A percentile compares a stretch with the other conserved stretches of the same genome.
Evolutionary conservation across 2,329 filamentous ascomycete species (phyloP).

Genomic region (Dryadomyces quercus-mongolicae): DNA sequence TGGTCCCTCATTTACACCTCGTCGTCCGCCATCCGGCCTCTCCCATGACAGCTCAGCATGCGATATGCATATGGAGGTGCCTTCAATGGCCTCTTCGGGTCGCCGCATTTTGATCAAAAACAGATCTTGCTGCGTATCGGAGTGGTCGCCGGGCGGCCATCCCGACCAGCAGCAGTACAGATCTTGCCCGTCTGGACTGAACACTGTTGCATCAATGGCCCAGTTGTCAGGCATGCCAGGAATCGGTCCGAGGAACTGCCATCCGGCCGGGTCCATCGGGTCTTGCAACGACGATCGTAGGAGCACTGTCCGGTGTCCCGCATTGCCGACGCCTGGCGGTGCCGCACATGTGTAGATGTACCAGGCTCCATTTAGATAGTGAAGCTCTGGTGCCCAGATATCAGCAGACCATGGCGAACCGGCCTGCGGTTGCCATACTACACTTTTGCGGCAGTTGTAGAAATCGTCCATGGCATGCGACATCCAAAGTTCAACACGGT

Average conservation of each 20-base stretch:
- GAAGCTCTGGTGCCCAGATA: constrained; percentile 45
- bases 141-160: constrained; percentile 11
- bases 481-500: constrained; percentile 23
- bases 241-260: constrained; percentile 13
- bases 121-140: constrained; percentile 13
- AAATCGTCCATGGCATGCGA: constrained; percentile 20
- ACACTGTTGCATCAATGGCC: constrained; percentile 12
- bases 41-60: constrained; percentile 11
- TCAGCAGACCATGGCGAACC: constrained; percentile 28
- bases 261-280: constrained; percentile 4
- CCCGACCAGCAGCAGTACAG: constrained; percentile 14
- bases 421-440: constrained; percentile 26
- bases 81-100: constrained; percentile 11
- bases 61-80: constrained; percentile 9
- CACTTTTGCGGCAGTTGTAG: constrained; percentile 14
- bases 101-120: constrained; percentile 12
- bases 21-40: constrained; percentile 10
- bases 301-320: constrained; percentile 6
- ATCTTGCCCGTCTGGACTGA: constrained; percentile 5
- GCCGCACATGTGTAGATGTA: constrained; percentile 30
- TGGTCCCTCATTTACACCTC: constrained; percentile 13
- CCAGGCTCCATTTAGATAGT: constrained; percentile 36
- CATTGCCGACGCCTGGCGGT: constrained; percentile 4
- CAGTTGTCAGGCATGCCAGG: constrained; percentile 13
- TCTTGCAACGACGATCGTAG: background rate